Conservation (phyloP, 2,329 filamentous ascomycete genomes). For the Ophiostoma ulmi region DNA sequence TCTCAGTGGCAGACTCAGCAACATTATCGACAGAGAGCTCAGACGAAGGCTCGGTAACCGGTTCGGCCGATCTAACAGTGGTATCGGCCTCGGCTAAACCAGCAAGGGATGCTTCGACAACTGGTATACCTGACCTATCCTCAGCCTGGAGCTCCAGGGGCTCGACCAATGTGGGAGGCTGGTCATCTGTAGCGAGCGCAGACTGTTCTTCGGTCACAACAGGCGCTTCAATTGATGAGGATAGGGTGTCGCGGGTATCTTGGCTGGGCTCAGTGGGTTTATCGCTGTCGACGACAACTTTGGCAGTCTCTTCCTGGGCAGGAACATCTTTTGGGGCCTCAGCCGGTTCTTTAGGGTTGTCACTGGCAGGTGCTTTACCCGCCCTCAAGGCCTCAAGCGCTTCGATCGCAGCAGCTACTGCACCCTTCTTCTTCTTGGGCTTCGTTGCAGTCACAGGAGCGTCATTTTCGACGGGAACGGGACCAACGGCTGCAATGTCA, state of each 20-base stretch:
- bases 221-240: not conserved
- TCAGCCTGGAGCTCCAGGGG: not conserved
- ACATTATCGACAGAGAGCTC: not conserved
- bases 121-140: not conserved
- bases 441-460: not conserved
- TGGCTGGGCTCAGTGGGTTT: not conserved
- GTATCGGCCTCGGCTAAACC: not conserved
- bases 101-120: not conserved
- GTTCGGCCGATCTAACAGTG: not conserved
- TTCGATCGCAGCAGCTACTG: not conserved
- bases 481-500: not conserved
- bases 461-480: not conserved
- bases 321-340: not conserved
- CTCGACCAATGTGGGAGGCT: not conserved
- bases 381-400: slow-evolving; percentile 2
- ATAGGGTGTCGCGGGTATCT: not conserved
- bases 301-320: too few relatives aligned
- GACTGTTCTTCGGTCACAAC: not conserved
- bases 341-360: not conserved
- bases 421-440: not conserved
- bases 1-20: not conserved
- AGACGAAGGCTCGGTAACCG: not conserved
- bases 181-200: not conserved
- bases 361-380: not conserved
- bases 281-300: not conserved